Base-by-base conservation (phyloP, 2,329 filamentous ascomycete genomes). In the Epichloe sibirici region DNA sequence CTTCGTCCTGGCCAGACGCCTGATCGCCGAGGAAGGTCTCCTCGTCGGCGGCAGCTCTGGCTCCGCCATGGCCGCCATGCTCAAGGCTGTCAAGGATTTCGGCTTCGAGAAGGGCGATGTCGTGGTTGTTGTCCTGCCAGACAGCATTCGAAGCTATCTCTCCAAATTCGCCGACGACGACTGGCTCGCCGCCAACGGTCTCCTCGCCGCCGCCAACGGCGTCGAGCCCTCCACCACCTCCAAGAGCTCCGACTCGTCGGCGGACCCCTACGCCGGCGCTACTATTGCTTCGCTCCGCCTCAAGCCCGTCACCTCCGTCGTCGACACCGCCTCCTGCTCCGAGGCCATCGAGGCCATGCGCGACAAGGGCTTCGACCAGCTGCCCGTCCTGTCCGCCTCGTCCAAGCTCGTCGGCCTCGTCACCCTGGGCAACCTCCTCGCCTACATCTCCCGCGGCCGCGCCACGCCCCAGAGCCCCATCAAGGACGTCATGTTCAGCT, bases 141-240 rank as follows among this genome's bases (percentile, higher is more conserved):
- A 98, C 69, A 95, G 90, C 72, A 97, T 98, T 66, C 81, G 93
- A 64, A 96, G 89, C 71, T 98, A 98, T 69, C 82, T 98, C 28
- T 91, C 86, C 73, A 98, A 98, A 79, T 98, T 98, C 66, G 90
- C 90, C 59, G 93, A 98, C 66, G 94, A 98, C 66, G 93, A 97
- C 74, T 98, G 93, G 94, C 83, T 98, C 52, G 90, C 90, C 12
- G 93, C 93, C 57, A 98, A 98, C 71, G 86, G 91, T 66, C 87
- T 98, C 25, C 79, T 97, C 28, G 81, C 88, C n/a, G 66, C 71
- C 57, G 66, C 71, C 57, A 69, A 71, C 56, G 72, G 69, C 15
- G 40, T 77, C 71, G 57, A 81, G 74, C 50, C 78, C 72, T 56
- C 74, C 65, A 48, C 68, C 66, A 48, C 68, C 66, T 54, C 63